Percentiles rank a stretch among this genome's conserved stretches.
phyloP scores from a whole-genome alignment of 495 filamentous ascomycete genomes.

The Barbatosphaeria neglecta region DNA sequence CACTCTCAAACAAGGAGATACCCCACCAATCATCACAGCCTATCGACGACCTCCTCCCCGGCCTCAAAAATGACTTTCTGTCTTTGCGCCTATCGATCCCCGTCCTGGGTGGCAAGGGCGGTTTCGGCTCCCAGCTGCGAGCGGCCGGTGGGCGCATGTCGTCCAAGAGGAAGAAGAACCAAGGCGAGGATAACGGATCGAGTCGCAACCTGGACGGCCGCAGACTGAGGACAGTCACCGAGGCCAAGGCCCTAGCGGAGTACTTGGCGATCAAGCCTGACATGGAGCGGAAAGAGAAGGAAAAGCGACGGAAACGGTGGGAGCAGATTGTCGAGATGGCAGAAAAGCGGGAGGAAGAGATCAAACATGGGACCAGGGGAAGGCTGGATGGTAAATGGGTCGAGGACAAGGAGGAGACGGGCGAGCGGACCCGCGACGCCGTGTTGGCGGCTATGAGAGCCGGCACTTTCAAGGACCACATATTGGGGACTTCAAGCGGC shows the following conservation, averaged over 20 bases:
- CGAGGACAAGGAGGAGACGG: conserved; percentile 78
- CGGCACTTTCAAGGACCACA: conserved; percentile 44
- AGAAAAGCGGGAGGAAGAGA: conserved; percentile 69
- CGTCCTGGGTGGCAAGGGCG: conserved; percentile 85
- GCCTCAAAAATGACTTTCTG: conserved; percentile 51
- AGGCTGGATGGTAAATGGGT: conserved; percentile 85
- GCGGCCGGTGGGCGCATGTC: conserved; percentile 97
- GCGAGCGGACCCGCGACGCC: conserved; percentile 72
- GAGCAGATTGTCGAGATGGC: conserved; percentile 72
- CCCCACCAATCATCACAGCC: conserved; percentile 28
- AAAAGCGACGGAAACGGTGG: conserved; percentile 69
- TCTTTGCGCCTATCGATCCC: conserved; percentile 66
- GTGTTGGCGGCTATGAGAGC: conserved; percentile 66
- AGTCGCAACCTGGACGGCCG: conserved; percentile 90
- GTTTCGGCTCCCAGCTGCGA: conserved; percentile 93
- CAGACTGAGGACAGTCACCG: conserved; percentile 77
- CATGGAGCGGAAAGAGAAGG: conserved; percentile 87
- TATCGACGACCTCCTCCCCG: conserved; percentile 41
- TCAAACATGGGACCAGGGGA: conserved; percentile 55
- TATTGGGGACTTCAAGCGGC: conserved; percentile 30
- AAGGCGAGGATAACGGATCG: conserved; percentile 74
- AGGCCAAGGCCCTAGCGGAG: conserved; percentile 89
- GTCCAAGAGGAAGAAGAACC: conserved; percentile 73
- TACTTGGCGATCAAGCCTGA: conserved; percentile 93
- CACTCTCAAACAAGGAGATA: conserved; percentile 65